phyloP scores from a whole-genome alignment of 2,329 filamentous ascomycete genomes.

The Fusarium buharicum region DNA sequence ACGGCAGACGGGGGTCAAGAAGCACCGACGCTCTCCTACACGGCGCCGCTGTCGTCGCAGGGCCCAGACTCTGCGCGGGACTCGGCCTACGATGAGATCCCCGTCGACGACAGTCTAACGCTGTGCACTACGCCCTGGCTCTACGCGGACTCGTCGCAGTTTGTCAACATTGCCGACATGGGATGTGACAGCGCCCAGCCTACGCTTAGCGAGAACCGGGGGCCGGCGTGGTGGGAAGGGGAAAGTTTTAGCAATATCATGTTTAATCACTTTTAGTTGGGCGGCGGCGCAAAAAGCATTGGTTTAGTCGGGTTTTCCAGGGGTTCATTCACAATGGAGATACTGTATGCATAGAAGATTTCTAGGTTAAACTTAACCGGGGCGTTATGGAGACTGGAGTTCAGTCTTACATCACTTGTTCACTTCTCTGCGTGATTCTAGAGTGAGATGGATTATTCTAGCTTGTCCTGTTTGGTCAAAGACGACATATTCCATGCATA shows the following conservation, averaged over 20 bases:
- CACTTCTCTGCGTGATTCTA: neutral
- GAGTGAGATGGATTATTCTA: neutral
- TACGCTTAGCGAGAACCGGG: constrained; percentile 37
- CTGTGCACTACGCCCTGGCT: constrained; percentile 57
- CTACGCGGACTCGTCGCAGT: constrained; percentile 55
- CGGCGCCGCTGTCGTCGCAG: constrained; percentile 41
- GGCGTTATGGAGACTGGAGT: neutral
- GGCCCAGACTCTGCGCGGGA: constrained; percentile 39
- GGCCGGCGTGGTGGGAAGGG: constrained; percentile 55
- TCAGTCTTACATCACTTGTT: neutral
- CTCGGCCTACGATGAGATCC: constrained; percentile 45
- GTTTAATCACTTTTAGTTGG: constrained; percentile 52
- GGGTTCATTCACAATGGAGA: neutral
- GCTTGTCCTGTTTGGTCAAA: neutral
- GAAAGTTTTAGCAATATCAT: constrained; percentile 53
- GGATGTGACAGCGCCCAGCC: constrained; percentile 48
- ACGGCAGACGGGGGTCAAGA: constrained; percentile 63
- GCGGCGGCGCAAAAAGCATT: constrained; percentile 6
- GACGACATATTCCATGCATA: neutral
- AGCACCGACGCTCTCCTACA: constrained; percentile 56
- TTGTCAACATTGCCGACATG: constrained; percentile 53
- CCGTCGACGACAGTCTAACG: constrained; percentile 52
- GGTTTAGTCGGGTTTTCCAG: neutral
- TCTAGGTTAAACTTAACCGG: neutral
- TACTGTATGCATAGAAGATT: neutral